A percentile compares a stretch with the other conserved stretches of the same genome.
Conservation (phyloP, 2,329 filamentous ascomycete genomes). For the Penicillium capsulatum region DNA sequence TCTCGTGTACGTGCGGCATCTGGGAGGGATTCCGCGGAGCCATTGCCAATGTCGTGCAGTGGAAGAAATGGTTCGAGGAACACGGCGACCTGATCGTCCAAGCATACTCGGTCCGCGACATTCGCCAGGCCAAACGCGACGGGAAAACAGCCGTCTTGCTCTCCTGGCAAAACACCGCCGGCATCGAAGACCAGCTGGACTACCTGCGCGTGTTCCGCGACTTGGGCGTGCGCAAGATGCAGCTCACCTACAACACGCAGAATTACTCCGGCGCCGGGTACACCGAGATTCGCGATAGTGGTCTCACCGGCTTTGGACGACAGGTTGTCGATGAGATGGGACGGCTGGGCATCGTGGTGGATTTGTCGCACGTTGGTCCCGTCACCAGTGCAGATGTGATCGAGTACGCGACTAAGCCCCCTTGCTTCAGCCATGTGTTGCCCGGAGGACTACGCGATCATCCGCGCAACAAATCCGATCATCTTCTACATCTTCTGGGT, state of each 20-base stretch:
- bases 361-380: conserved; percentile 19
- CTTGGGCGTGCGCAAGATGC: conserved; percentile 42
- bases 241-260: conserved; percentile 44
- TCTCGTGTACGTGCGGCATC: conserved; percentile 41
- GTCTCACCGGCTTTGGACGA: conserved; percentile 16
- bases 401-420: conserved; percentile 32
- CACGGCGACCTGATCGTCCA: conserved; percentile 40
- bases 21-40: conserved; percentile 40
- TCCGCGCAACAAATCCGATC: conserved; percentile 39
- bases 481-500: conserved; percentile 35
- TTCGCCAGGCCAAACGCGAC: conserved; percentile 35
- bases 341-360: conserved; percentile 18
- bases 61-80: conserved; percentile 45
- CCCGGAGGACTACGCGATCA: conserved; percentile 36
- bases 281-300: conserved; percentile 32
- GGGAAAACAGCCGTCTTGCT: conserved; percentile 40
- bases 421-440: conserved; percentile 41
- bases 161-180: conserved; percentile 43
- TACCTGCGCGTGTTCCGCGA: conserved; percentile 41
- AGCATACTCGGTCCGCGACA: conserved; percentile 36
- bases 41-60: conserved; percentile 41
- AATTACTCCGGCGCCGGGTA: conserved; percentile 43
- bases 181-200: conserved; percentile 40
- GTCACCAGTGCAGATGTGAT: conserved; percentile 15
- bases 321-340: conserved; percentile 17